These are phyloP conservation scores for Colletotrichum neosansevieriae DNA, from an alignment of 2,329 filamentous ascomycete genomes.

Conservation along the genomic window DNA sequence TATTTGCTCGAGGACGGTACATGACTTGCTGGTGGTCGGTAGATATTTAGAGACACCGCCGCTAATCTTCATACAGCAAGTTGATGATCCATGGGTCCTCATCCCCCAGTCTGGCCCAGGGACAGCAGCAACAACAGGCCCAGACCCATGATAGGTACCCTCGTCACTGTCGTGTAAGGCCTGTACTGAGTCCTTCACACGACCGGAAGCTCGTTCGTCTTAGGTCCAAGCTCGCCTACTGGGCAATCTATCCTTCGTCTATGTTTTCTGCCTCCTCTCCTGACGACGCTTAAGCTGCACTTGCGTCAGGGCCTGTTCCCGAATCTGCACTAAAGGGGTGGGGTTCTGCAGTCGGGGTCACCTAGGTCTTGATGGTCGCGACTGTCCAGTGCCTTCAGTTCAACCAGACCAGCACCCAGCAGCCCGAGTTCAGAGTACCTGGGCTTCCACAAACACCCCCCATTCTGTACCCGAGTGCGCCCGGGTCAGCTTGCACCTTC, in stretches of 20 bases:
- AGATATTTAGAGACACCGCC: constrained; percentile 9
- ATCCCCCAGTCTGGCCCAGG: constrained; percentile 13
- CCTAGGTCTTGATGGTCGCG: constrained; percentile 10
- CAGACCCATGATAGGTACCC: not conserved
- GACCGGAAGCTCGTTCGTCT: not conserved
- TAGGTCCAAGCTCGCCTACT: constrained; percentile 3
- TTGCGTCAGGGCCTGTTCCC: constrained; percentile 11
- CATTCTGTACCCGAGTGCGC: no score
- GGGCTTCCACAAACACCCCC: no score
- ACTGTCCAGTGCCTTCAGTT: constrained; percentile 8
- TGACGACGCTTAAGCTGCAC: constrained; percentile 26
- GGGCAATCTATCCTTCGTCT: constrained; percentile 5
- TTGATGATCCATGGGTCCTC: constrained; percentile 22
- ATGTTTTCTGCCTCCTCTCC: not conserved
- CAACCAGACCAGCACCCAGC: no score
- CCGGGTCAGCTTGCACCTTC: no score
- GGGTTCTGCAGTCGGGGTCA: constrained; percentile 21
- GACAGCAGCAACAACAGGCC: not conserved
- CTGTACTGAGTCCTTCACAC: not conserved
- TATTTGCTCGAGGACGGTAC: not conserved
- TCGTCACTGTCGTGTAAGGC: not conserved
- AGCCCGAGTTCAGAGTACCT: no score
- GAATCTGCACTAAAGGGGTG: constrained; percentile 20
- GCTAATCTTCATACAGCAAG: constrained; percentile 31
- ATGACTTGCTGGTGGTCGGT: not conserved